phyloP scores from a whole-genome alignment of 306 rosid genomes.

The Glycine tomentella region DNA sequence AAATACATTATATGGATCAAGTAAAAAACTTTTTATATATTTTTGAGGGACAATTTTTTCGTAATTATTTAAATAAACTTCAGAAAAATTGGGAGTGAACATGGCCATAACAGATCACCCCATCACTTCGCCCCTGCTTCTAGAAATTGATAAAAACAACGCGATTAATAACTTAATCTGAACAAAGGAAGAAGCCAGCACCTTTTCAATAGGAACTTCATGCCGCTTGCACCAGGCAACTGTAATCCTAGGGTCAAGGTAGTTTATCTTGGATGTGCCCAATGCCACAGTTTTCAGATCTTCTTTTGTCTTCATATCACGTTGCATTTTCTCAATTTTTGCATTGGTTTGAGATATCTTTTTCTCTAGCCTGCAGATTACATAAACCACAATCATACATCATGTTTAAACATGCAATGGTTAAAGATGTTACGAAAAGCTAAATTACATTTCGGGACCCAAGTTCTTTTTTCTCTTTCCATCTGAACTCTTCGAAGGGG shows the following conservation, averaged over 20 bases:
- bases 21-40: not conserved
- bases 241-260: conserved; percentile 97
- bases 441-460: conserved; percentile 76
- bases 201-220: conserved; percentile 98
- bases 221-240: conserved; percentile 99
- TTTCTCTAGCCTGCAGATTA: conserved; percentile 71
- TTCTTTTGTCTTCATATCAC: conserved; percentile 88
- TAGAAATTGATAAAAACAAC: not conserved
- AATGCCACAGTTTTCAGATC: conserved; percentile 94
- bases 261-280: conserved; percentile 96
- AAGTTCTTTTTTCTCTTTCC: conserved; percentile 80
- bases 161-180: conserved; percentile 21
- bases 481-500: conserved; percentile 80
- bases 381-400: conserved; percentile 36
- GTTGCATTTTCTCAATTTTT: conserved; percentile 80
- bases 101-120: not conserved
- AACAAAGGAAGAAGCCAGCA: conserved; percentile 43
- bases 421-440: conserved; percentile 32
- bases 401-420: conserved; percentile 34
- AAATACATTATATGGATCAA: not conserved
- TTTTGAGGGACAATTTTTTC: not conserved
- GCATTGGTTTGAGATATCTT: conserved; percentile 80
- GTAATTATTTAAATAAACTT: not conserved
- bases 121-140: not conserved
- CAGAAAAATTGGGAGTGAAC: not conserved